phyloP scores from a whole-genome alignment of 2,329 filamentous ascomycete species.

The Hypoxylon sp. region DNA sequence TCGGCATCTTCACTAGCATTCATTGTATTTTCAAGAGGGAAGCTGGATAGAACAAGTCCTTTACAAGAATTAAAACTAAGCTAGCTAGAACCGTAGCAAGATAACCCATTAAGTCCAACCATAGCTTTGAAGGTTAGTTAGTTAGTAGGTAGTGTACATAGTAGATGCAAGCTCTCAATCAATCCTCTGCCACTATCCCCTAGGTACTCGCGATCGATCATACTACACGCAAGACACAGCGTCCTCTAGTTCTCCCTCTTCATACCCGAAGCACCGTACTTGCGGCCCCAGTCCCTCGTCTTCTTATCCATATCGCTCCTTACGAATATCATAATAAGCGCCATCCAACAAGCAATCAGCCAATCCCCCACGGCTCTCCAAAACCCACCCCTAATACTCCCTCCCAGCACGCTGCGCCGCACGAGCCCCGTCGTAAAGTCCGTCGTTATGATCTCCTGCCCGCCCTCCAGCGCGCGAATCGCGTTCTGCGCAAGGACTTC shows the following conservation, averaged over 20 bases:
- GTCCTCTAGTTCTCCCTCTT: constrained; percentile 7
- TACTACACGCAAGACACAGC: neutral
- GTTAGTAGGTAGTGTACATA: neutral
- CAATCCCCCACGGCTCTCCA: constrained; percentile 53
- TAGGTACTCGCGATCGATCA: neutral
- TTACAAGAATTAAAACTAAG: neutral
- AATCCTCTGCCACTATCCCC: neutral
- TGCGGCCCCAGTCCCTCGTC: constrained; percentile 55
- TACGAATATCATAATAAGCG: constrained; percentile 57
- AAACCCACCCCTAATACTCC: constrained; percentile 53
- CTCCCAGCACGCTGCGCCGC: constrained; percentile 61
- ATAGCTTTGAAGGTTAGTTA: neutral
- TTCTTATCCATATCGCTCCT: constrained; percentile 58
- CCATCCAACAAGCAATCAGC: constrained; percentile 56
- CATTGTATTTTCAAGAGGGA: neutral
- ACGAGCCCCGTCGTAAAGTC: constrained; percentile 72
- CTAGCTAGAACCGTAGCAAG: neutral
- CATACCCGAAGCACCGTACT: constrained; percentile 49
- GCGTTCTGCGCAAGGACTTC: constrained; percentile 72
- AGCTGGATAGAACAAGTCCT: neutral
- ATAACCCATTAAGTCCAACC: neutral
- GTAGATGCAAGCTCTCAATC: neutral
- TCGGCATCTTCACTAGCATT: neutral
- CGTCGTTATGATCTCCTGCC: constrained; percentile 76
- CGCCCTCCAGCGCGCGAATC: constrained; percentile 72